phyloP scores from a whole-genome alignment of 2,329 filamentous ascomycete species.

The Aspergillus versicolor region DNA sequence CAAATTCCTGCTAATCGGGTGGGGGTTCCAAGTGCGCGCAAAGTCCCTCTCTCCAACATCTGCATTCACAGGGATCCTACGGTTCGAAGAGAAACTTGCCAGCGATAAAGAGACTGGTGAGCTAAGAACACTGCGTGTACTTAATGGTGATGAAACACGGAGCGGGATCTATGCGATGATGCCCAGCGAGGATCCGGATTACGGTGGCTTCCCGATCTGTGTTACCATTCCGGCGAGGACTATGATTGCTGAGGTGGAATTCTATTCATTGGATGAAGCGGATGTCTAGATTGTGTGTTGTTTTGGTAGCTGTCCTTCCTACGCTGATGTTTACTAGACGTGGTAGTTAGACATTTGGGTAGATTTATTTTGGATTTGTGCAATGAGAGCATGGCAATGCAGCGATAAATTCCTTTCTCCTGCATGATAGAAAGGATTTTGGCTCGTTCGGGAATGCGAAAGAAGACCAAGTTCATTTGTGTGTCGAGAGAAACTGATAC shows the following conservation, averaged over 20 bases:
- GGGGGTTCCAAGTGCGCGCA: slow-evolving; percentile 44
- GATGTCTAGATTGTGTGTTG: neutral
- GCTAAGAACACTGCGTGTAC: slow-evolving; percentile 35
- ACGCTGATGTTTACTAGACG: no score
- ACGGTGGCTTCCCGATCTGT: slow-evolving; percentile 49
- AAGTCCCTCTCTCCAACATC: slow-evolving; percentile 28
- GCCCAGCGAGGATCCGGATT: slow-evolving; percentile 57
- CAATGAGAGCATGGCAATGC: no score
- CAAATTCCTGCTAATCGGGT: slow-evolving; percentile 47
- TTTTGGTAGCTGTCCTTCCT: no score
- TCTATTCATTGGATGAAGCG: slow-evolving; percentile 3
- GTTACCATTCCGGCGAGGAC: slow-evolving; percentile 54
- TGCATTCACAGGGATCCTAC: slow-evolving; percentile 46
- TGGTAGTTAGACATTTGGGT: neutral
- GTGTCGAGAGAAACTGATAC: no score
- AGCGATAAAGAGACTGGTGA: slow-evolving; percentile 31
- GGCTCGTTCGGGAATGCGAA: no score
- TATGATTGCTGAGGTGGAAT: slow-evolving; percentile 34
- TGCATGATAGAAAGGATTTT: no score
- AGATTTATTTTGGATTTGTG: no score
- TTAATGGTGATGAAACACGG: slow-evolving; percentile 50
- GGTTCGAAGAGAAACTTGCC: slow-evolving; percentile 43
- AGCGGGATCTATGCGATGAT: slow-evolving; percentile 53
- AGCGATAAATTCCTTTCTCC: no score
- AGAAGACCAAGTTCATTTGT: no score